phyloP scores from a whole-genome alignment of 768 basidiomycete species.

The Albatrellus ellisii region DNA sequence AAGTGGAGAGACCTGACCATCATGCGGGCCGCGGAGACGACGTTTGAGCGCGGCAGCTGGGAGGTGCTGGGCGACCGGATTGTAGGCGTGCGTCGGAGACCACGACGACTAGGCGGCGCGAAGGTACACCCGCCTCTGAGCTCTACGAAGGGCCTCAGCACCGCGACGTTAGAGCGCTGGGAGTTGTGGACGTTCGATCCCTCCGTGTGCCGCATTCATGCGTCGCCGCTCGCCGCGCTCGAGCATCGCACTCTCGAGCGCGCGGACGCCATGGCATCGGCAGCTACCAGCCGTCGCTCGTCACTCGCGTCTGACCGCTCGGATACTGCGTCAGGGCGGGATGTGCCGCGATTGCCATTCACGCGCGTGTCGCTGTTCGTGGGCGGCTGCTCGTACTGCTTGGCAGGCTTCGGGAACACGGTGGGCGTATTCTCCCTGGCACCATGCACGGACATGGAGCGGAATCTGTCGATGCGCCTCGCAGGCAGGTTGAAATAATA shows the following conservation, averaged over 20 bases:
- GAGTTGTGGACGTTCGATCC: slow-evolving; percentile 74
- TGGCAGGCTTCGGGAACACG: slow-evolving; percentile 14
- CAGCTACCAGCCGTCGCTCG: background rate
- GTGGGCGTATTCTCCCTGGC: slow-evolving; percentile 9
- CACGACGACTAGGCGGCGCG: slow-evolving; percentile 23
- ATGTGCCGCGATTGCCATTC: slow-evolving; percentile 11
- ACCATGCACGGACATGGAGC: background rate
- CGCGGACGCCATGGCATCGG: background rate
- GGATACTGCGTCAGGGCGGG: background rate
- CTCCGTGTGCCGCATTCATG: slow-evolving; percentile 30
- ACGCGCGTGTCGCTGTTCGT: slow-evolving; percentile 13
- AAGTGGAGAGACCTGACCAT: slow-evolving; percentile 51
- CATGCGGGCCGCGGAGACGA: slow-evolving; percentile 37
- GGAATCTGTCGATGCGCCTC: slow-evolving; percentile 1
- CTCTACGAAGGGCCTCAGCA: slow-evolving; percentile 35
- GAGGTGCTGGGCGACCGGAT: slow-evolving; percentile 41
- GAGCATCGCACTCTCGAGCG: slow-evolving; percentile 9
- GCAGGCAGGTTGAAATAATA: background rate
- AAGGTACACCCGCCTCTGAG: slow-evolving; percentile 17
- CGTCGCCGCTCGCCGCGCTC: slow-evolving; percentile 38
- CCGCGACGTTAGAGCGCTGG: slow-evolving; percentile 66
- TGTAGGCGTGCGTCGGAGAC: slow-evolving; percentile 59
- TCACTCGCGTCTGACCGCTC: background rate
- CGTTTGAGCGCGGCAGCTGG: slow-evolving; percentile 73
- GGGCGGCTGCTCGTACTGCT: slow-evolving; percentile 7